phyloP scores from a whole-genome alignment of 2,329 filamentous ascomycete genomes.

The Penicillium griseofulvum region DNA sequence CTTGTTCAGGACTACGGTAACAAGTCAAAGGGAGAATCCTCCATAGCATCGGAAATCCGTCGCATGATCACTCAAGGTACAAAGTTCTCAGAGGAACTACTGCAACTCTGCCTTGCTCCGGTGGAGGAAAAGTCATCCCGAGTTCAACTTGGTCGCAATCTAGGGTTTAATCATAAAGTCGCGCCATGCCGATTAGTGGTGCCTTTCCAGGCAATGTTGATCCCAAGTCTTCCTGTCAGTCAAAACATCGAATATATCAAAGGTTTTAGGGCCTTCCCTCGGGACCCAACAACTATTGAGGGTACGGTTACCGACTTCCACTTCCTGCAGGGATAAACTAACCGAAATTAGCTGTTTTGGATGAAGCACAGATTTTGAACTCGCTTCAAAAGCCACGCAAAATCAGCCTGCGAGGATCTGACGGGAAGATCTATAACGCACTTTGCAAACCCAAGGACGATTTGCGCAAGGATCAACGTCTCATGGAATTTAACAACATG shows the following conservation, averaged over 20 bases:
- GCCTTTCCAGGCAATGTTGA: constrained; percentile 80
- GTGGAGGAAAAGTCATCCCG: constrained; percentile 67
- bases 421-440: constrained; percentile 83
- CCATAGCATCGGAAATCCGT: constrained; percentile 60
- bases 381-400: constrained; percentile 92
- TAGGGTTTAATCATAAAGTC: constrained; percentile 79
- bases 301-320: constrained; percentile 29
- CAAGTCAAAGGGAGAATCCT: constrained; percentile 43
- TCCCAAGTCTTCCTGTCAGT: constrained; percentile 71
- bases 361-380: constrained; percentile 84
- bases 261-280: constrained; percentile 78
- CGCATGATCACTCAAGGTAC: constrained; percentile 74
- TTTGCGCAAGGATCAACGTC: constrained; percentile 90
- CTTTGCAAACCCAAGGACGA: constrained; percentile 98
- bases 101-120: constrained; percentile 76
- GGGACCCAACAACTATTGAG: constrained; percentile 78
- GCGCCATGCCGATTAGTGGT: constrained; percentile 84
- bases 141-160: constrained; percentile 72
- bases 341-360: constrained; percentile 59
- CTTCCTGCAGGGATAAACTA: constrained; percentile 9
- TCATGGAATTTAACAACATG: constrained; percentile 99
- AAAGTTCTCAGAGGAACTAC: constrained; percentile 75
- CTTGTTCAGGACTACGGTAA: constrained; percentile 49
- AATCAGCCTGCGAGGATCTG: constrained; percentile 80
- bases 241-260: constrained; percentile 68